Base-by-base conservation (phyloP, 331 rosid species). In the Rhamnella rubrinervis region DNA sequence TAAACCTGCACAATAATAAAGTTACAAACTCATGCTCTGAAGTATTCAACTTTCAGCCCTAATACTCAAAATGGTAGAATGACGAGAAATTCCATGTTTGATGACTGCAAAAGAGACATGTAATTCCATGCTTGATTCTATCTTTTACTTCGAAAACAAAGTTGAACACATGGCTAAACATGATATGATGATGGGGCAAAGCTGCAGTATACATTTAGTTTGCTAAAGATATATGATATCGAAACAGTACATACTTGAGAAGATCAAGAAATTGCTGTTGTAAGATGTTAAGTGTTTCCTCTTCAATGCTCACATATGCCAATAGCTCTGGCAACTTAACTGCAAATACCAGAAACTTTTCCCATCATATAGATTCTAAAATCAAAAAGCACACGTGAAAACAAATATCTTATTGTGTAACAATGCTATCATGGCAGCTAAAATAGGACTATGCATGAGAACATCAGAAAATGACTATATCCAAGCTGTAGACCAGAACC, bases 311-410 rank as follows among this genome's bases (percentile, higher is more conserved):
- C 63, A 87, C 96, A 82, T 83, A 91, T 17, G 85, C 85, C 86
- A 95, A 82, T 76, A 95, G 89, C 89, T 91, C 99, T 8, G 96
- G 99, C 75, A 95, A 78, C 80, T 91, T 95, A 59, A 95, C 99
- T 95, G 96, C 85, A 84, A 77, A 67, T 74, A 80, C 73, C 85
- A 86, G 52, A 80, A 83, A 72, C 10, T 37, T 35, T 31, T 51
- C 60, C 59, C 35, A 37, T 47, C 49, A 18, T 44, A 31, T 23
- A 31, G 76, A 77, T 38, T 40, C 63, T 58, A 61, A 66, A 18
- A 47, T 13, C 39, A 0, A 10, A 61, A 50, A 55, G n/a, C 55
- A 47, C 26, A 58, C 76, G 38, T 52, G 6, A 37, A 55, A 71
- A 50, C 18, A 60, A 49, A 31, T 8, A 35, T 12, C n/a, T 67